A percentile compares a stretch with the other conserved stretches of the same genome.
These are phyloP conservation scores for Sphaerosporella brunnea DNA, from an alignment of 495 filamentous ascomycete species.

Conservation along the genomic window DNA sequence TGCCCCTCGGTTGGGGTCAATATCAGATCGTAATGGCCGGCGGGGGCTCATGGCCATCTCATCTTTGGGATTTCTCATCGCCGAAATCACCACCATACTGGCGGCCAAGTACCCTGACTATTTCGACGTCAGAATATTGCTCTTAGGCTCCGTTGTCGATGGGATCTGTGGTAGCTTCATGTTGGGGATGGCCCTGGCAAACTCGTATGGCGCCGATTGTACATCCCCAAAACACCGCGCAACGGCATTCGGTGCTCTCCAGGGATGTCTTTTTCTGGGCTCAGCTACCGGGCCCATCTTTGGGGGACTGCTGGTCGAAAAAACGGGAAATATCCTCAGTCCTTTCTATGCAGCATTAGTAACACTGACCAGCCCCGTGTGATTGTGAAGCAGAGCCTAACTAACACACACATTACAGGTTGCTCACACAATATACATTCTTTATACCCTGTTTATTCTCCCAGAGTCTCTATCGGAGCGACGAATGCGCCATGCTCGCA, in stretches of 20 bases:
- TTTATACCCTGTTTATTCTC: conserved; percentile 47
- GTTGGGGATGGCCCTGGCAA: conserved; percentile 54
- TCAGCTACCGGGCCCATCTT: conserved; percentile 68
- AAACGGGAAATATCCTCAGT: conserved; percentile 45
- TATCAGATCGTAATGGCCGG: conserved; percentile 81
- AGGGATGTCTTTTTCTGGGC: conserved; percentile 71
- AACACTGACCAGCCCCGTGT: neutral
- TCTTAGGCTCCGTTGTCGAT: conserved; percentile 57
- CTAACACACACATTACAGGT: conserved; percentile 17
- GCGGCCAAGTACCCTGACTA: conserved; percentile 55
- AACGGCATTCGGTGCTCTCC: conserved; percentile 76
- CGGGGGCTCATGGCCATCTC: conserved; percentile 49
- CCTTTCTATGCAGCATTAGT: conserved; percentile 61
- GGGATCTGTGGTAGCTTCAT: conserved; percentile 79
- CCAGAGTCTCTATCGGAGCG: conserved; percentile 66
- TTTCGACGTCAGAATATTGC: conserved; percentile 51
- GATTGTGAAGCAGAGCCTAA: neutral
- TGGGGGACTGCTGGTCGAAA: conserved; percentile 56
- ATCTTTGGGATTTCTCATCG: conserved; percentile 46
- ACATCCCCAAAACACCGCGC: conserved; percentile 59
- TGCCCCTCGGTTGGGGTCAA: conserved; percentile 60
- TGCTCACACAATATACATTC: conserved; percentile 52
- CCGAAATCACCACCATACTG: conserved; percentile 57
- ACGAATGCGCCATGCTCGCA: conserved; percentile 47
- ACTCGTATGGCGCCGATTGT: conserved; percentile 79